Percentiles rank a stretch among this genome's conserved stretches.
Evolutionary conservation across 2,329 filamentous ascomycete species (phyloP).

Genomic region (Hirsutella rhossiliensis): DNA sequence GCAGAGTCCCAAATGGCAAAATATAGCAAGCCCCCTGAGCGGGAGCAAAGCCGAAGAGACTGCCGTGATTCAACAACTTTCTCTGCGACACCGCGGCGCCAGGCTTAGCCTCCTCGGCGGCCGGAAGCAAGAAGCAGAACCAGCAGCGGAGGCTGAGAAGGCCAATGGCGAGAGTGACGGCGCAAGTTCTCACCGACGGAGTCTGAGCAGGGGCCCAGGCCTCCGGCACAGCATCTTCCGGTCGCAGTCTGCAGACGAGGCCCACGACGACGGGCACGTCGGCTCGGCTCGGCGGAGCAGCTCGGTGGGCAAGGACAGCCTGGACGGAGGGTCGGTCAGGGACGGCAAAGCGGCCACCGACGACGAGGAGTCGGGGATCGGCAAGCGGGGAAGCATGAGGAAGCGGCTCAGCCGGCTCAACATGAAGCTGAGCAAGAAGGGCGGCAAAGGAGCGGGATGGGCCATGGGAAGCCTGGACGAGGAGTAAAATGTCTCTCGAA

Average conservation of each 20-base stretch:
- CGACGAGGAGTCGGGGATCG: constrained; percentile 19
- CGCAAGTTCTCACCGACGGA: constrained; percentile 17
- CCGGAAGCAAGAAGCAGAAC: constrained; percentile 30
- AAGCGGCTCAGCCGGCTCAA: constrained; percentile 71
- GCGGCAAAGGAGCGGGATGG: constrained; percentile 36
- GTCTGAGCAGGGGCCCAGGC: constrained; percentile 15
- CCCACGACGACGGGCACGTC: constrained; percentile 6
- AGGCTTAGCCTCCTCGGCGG: constrained; percentile 46
- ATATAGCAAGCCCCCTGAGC: constrained; percentile 21
- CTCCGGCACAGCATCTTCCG: constrained; percentile 33
- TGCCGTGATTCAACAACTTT: constrained; percentile 37
- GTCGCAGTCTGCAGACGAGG: constrained; percentile 19
- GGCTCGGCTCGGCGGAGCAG: constrained; percentile 9
- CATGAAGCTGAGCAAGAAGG: constrained; percentile 61
- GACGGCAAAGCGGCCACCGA: constrained; percentile 11
- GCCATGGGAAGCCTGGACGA: constrained; percentile 44
- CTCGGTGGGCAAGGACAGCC: constrained; percentile 14
- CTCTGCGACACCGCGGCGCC: constrained; percentile 37
- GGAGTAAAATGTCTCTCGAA: constrained; percentile 24
- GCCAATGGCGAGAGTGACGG: constrained; percentile 18
- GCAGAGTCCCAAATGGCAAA: constrained; percentile 18
- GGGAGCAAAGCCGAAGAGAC: constrained; percentile 33
- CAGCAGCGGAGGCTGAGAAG: constrained; percentile 15
- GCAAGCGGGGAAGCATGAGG: constrained; percentile 52
- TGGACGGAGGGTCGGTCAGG: constrained; percentile 13